Conservation (phyloP, 2,329 filamentous ascomycete species). For the Fusarium falciforme region DNA sequence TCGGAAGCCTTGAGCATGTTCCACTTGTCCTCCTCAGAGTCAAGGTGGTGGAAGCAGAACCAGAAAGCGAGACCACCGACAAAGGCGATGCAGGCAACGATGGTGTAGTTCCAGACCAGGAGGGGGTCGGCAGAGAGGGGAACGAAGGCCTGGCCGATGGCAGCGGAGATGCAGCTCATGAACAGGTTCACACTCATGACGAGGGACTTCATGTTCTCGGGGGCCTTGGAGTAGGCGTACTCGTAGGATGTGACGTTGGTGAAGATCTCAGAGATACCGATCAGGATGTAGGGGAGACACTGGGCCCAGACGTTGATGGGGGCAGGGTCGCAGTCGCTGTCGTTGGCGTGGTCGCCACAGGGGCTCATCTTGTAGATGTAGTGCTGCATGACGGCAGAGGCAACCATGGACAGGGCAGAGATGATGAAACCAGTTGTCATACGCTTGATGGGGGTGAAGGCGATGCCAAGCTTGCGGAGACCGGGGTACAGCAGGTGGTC, state of each 20-base stretch:
- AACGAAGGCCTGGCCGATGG: slow-evolving; percentile 76
- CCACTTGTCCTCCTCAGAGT: slow-evolving; percentile 74
- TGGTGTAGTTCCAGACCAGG: slow-evolving; percentile 78
- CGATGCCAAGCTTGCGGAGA: slow-evolving; percentile 71
- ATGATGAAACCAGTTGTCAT: slow-evolving; percentile 78
- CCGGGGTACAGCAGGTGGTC: slow-evolving; percentile 77
- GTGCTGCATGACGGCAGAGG: slow-evolving; percentile 66
- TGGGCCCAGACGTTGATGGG: slow-evolving; percentile 75
- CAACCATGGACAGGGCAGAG: slow-evolving; percentile 70
- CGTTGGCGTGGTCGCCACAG: slow-evolving; percentile 67
- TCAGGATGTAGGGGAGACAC: slow-evolving; percentile 62
- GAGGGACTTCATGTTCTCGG: slow-evolving; percentile 83
- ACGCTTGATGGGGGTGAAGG: slow-evolving; percentile 80
- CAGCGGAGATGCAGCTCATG: slow-evolving; percentile 76
- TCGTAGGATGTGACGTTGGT: slow-evolving; percentile 73
- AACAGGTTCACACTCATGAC: slow-evolving; percentile 77
- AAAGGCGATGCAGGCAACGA: slow-evolving; percentile 71
- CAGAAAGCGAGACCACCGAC: slow-evolving; percentile 75
- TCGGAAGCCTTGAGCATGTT: slow-evolving; percentile 68
- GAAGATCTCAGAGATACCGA: slow-evolving; percentile 65
- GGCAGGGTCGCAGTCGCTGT: slow-evolving; percentile 60
- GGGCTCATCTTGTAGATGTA: slow-evolving; percentile 73
- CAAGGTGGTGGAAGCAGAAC: slow-evolving; percentile 73
- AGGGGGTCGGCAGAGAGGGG: slow-evolving; percentile 72
- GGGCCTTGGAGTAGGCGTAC: slow-evolving; percentile 82